These are phyloP conservation scores for Mortierella sp. DNA, from an alignment of 371 early-diverging fungal species.

Conservation along the genomic window DNA sequence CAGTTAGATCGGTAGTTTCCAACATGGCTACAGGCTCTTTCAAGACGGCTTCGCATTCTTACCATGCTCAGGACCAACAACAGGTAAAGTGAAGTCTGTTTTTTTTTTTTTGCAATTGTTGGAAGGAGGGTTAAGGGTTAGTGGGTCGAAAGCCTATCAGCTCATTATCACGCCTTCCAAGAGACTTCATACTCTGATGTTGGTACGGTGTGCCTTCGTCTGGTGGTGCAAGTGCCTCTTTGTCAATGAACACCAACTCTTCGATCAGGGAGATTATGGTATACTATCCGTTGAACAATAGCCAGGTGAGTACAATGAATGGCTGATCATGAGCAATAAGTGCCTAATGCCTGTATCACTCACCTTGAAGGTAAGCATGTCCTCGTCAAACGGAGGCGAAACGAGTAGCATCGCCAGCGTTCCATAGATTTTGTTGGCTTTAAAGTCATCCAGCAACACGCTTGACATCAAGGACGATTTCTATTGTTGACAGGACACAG, in stretches of 20 bases:
- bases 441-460: slow-evolving; percentile 60
- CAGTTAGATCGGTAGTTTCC: background rate
- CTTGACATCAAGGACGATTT: slow-evolving; percentile 53
- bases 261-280: slow-evolving; percentile 58
- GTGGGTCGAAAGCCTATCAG: too few species aligned
- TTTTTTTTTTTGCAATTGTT: too few species aligned
- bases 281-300: slow-evolving; percentile 38
- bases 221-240: slow-evolving; percentile 57
- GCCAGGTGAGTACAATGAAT: background rate
- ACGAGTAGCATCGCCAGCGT: slow-evolving; percentile 55
- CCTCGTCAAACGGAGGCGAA: slow-evolving; percentile 54
- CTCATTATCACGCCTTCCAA: background rate
- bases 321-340: too few species aligned
- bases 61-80: slow-evolving; percentile 56
- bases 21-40: background rate
- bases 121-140: too few species aligned
- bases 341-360: background rate
- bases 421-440: slow-evolving; percentile 56
- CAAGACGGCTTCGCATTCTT: background rate
- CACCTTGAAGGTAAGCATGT: slow-evolving; percentile 57
- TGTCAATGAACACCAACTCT: slow-evolving; percentile 63
- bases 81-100: slow-evolving; percentile 55
- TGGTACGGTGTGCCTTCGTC: slow-evolving; percentile 69
- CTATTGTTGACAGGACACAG: slow-evolving; percentile 2
- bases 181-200: slow-evolving; percentile 59